phyloP scores from a whole-genome alignment of 805 yeast genomes.

The Candida oleophila region DNA sequence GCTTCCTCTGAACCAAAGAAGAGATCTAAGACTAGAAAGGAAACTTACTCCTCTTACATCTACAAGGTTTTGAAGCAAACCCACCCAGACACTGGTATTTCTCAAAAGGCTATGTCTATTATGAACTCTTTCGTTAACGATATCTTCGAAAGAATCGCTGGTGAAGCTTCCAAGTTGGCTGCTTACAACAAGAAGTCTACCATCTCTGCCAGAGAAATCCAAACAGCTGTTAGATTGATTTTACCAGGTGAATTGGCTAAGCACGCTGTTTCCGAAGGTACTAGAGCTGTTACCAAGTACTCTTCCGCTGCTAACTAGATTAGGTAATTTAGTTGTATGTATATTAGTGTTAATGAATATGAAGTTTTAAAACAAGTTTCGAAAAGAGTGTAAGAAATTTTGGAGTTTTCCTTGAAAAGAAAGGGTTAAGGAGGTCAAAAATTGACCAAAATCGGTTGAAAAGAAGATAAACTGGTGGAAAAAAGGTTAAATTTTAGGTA shows the following conservation, averaged over 20 bases:
- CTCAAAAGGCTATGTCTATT: slow-evolving; percentile 40
- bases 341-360: slow-evolving; percentile 9
- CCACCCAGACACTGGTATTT: slow-evolving; percentile 40
- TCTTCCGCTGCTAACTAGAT: slow-evolving; percentile 35
- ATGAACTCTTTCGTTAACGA: slow-evolving; percentile 40
- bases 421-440: no score
- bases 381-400: not conserved
- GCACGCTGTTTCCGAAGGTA: slow-evolving; percentile 41
- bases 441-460: no score
- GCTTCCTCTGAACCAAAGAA: slow-evolving; percentile 30
- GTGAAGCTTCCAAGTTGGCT: slow-evolving; percentile 39
- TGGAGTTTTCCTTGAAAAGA: no score
- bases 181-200: slow-evolving; percentile 41
- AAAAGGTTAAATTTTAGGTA: no score
- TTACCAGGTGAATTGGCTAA: slow-evolving; percentile 41
- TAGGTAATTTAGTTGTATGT: slow-evolving; percentile 2
- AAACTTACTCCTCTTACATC: slow-evolving; percentile 37
- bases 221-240: slow-evolving; percentile 38
- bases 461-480: no score
- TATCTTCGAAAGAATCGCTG: slow-evolving; percentile 37
- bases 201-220: slow-evolving; percentile 39
- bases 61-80: slow-evolving; percentile 41
- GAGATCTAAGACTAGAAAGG: slow-evolving; percentile 39
- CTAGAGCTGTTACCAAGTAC: slow-evolving; percentile 41
- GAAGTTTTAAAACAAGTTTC: not conserved